These are phyloP conservation scores for Hypoxylon intermedium DNA, from an alignment of 495 filamentous ascomycete species.

Conservation along the genomic window DNA sequence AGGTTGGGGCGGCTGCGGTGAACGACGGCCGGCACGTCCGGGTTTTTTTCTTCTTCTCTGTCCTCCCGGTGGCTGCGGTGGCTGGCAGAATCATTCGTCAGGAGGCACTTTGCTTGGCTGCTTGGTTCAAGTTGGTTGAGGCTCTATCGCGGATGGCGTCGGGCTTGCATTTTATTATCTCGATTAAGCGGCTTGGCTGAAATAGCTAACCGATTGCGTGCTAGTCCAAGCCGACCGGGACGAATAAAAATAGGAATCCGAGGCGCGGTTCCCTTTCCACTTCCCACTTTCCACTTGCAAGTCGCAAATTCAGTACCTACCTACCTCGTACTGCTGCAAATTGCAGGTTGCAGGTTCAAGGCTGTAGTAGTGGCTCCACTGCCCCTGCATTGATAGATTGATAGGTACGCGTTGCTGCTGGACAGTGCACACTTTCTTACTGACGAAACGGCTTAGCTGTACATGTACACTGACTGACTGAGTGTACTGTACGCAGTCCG, in stretches of 20 bases:
- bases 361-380: constrained; percentile 23
- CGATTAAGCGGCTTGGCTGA: constrained; percentile 8
- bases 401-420: constrained; percentile 1
- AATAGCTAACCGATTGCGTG: constrained; percentile 9
- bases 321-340: no score
- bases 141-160: constrained; percentile 19
- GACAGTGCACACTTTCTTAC: constrained; percentile 3
- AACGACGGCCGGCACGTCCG: constrained; percentile 4
- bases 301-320: no score
- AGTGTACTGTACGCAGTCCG: constrained; percentile 17
- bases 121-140: constrained; percentile 9
- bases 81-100: background rate
- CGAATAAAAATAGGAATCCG: constrained; percentile 13
- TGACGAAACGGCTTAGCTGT: no score
- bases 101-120: no score
- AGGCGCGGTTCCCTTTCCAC: constrained; percentile 15
- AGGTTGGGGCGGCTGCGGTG: background rate
- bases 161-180: constrained; percentile 20
- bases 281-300: constrained; percentile 11
- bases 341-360: constrained; percentile 11
- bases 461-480: background rate
- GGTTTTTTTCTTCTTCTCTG: background rate
- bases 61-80: constrained; percentile 1
- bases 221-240: background rate
- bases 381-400: constrained; percentile 32